Percentiles rank a stretch among this genome's conserved stretches.
phyloP scores from a whole-genome alignment of 75 land plant species.

The Chamaecyparis obtusa region DNA sequence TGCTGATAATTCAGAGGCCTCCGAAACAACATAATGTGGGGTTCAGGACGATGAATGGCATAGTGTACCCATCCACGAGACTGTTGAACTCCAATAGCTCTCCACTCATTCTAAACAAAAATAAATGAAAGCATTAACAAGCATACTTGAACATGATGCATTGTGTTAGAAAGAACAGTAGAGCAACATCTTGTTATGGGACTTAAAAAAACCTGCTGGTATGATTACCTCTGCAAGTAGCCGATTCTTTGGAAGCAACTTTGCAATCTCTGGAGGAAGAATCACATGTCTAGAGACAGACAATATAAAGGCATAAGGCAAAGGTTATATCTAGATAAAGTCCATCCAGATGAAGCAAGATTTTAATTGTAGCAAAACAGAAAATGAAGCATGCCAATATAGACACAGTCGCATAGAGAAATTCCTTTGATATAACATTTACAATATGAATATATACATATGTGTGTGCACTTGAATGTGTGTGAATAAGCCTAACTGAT shows the following conservation, averaged over 20 bases:
- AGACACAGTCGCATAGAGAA: too few species aligned
- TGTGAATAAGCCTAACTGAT: too few species aligned
- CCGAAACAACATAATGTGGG: slow-evolving; percentile 49
- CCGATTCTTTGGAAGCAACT: slow-evolving; percentile 81
- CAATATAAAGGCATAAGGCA: neutral
- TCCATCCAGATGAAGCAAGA: neutral
- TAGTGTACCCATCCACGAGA: slow-evolving; percentile 56
- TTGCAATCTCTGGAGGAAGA: slow-evolving; percentile 87
- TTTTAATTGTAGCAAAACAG: too few species aligned
- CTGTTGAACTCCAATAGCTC: slow-evolving; percentile 50
- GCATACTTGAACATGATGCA: neutral
- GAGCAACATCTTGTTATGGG: neutral
- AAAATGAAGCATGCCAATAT: too few species aligned
- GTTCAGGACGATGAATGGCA: slow-evolving; percentile 51
- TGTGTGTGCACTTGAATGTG: too few species aligned
- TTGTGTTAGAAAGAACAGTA: neutral
- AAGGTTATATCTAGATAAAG: neutral
- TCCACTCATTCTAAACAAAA: slow-evolving; percentile 39
- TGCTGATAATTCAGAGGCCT: slow-evolving; percentile 14
- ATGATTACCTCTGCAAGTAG: slow-evolving; percentile 76
- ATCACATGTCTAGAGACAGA: slow-evolving; percentile 71
- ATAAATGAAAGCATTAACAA: neutral
- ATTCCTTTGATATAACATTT: too few species aligned
- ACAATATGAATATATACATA: too few species aligned
- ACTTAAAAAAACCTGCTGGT: neutral